Base-by-base conservation (phyloP, 805 yeast genomes). In the Priceomyces castillae region DNA sequence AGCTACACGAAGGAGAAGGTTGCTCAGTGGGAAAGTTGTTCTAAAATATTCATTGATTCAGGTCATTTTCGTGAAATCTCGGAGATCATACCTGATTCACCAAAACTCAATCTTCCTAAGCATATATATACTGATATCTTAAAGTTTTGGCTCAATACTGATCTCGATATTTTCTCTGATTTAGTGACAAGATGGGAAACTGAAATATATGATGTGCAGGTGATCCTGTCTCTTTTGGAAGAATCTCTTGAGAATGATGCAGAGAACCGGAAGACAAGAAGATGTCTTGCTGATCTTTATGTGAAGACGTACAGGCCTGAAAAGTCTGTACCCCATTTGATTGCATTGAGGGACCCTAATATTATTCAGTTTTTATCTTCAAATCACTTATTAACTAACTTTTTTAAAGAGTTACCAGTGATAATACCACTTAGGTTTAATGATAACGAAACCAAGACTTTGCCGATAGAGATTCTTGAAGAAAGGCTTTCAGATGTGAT, bases 21-120 rank as follows among this genome's bases (percentile, higher is more conserved):
- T 2, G 39, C 43, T 12, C 67, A 80, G 45, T 90, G 97, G 97
- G 76, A 76, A 33, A 66, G 64, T 19, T 83, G 89, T 82, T 61
- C 83, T 3, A 60, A 64, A 47, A 73, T 69, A 11, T 84, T 82
- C 49, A 61, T 80, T 2, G 67, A 76, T 2, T 61, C 75, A 1
- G 71, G 66, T 2, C 76, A 81, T 40, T 61, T 74, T 7, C 63
- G 59, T 2, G 64, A 59, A 6, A 60, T 87, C 25, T 80, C 82
- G 0, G 64, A 69, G 0, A 59, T 70, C 1, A 57, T 94, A 3
- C 98, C 99, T 0, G 51, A 51, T 0, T 58, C 65, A 19, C 53
- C 73, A 0, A 57, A 62, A 16, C 50, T 78, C 34, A 61, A 65
- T 26, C 50, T 75, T 12, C 47, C 59, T 2, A 46, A 52, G n/a